Base-by-base conservation (phyloP, 805 yeast genomes). In the Saccharomycopsis sp. region DNA sequence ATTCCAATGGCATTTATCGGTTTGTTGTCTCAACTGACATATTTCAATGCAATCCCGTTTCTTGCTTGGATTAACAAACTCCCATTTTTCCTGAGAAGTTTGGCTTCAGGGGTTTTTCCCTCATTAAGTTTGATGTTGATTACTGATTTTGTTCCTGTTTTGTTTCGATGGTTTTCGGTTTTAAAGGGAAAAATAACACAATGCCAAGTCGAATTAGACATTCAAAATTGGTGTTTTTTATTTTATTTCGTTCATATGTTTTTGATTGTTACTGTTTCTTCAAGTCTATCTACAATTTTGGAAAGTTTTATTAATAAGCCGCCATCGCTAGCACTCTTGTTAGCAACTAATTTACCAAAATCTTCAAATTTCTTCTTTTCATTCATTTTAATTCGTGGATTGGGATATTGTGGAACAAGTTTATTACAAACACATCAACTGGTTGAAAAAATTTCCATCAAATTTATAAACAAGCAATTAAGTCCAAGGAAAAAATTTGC, bases 291-390 rank as follows among this genome's bases (percentile, higher is more conserved):
- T 1, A 77, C 75, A 5, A 68, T 85, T 0, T 60, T 82, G 36
- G 77, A 78, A 50, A 78, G 75, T 45, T 62, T 82, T 4, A 60
- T 85, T 4, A 77, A 74, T 48, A 80, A 75, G 52, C 96, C 96
- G 1, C 75, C 79, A 0, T 75, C 85, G 0, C 74, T 85, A 9
- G 87, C 93, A 1, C 67, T 76, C 4, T 60, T 85, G 43, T 66
- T 87, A 20, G 95, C 95, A 0, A 71, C 73, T 11, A 85, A 87
- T 54, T 67, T 89, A 28, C 96, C 96, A 0, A 84, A 83, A 56
- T 84, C 95, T 20, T 81, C 96, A 1, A 85, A 81, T 36, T 88
- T 89, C 57, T 89, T 88, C 63, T 81, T 81, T 59, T 83, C 89
- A 2, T 86, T 81, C 56, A 65, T 87, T 31, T 63, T 85, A 0